Evolutionary conservation across 228 moss, liverwort and hornwort species (phyloP), one percentile per base, ranked within the genome.

Genomic region (Sphagnum fallax): DNA sequence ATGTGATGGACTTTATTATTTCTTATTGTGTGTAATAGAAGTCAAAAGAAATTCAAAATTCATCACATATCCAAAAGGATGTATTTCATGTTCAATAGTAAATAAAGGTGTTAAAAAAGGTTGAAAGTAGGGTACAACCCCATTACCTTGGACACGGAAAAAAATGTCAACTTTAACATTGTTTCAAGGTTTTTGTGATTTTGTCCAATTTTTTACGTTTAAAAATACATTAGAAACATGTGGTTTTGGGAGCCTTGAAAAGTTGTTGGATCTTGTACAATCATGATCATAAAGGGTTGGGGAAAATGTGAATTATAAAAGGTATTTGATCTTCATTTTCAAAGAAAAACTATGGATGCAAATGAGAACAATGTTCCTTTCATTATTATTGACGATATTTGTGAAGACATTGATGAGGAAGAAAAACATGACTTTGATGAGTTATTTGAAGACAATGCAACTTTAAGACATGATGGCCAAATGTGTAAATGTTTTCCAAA

Each of bases 381-480:
- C 12, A 8, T 55, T 2, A 55, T 8, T 12, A 8, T 55, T 8
- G 55, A 55, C 1, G 55, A 4, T 12, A 12, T 8, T 55, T 55
- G 55, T 55, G 55, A 55, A 55, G 55, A 55, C 12, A 55, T 2
- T 55, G 4, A 55, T 65, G 64, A 48, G 32, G 32, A 32, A 32
- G 32, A 32, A 32, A 11, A 65, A 9, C 5, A 65, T 6, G 64
- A 65, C 16, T 32, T 65, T 10, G 64, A 65, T 5, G 64, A 48
- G 16, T 32, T 65, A 6, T 65, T 65, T 48, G 64, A 65, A 32
- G 64, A 65, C 48, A 48, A 65, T 65, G 64, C 32, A 5, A 65
- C 48, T 48, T 10, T 2, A 6, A 48, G 4, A 48, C 5, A 4
- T 65, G 47, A 65, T 65, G 64, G 32, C 48, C 16, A 32, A 32